Percentiles rank a stretch among this genome's conserved stretches.
Conservation (phyloP, 805 yeast genomes). For the Kodamaea jinghongensis region DNA sequence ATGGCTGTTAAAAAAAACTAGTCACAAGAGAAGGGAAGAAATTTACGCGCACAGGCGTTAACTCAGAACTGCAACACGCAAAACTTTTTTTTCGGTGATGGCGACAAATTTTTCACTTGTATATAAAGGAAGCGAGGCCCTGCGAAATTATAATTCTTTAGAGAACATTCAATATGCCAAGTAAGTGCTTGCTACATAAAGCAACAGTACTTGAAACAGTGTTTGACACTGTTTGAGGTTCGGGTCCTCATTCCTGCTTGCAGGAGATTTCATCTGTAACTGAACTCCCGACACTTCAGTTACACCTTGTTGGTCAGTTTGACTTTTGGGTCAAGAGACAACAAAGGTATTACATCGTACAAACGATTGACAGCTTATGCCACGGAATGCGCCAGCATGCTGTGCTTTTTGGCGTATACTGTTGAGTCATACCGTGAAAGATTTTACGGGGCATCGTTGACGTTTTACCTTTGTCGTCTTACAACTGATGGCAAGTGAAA, state of each 20-base stretch:
- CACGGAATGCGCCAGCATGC: too few species aligned
- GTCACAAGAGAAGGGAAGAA: slow-evolving; percentile 4
- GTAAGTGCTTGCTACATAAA: slow-evolving; percentile 41
- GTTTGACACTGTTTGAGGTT: slow-evolving; percentile 44
- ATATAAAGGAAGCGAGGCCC: neutral
- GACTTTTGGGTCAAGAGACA: too few species aligned
- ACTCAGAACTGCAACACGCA: neutral
- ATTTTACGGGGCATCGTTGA: too few species aligned
- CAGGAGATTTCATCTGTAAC: slow-evolving; percentile 42
- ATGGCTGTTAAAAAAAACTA: neutral
- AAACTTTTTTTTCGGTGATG: slow-evolving; percentile 5
- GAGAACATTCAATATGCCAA: slow-evolving; percentile 52
- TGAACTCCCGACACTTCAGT: slow-evolving; percentile 90
- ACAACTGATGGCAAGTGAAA: slow-evolving; percentile 3
- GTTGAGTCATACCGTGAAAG: too few species aligned
- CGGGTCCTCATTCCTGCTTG: slow-evolving; percentile 60
- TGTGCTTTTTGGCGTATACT: too few species aligned
- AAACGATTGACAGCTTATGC: too few species aligned
- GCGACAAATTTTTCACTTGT: slow-evolving; percentile 4
- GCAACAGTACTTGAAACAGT: slow-evolving; percentile 8
- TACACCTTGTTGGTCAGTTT: slow-evolving; percentile 26
- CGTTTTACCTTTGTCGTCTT: too few species aligned
- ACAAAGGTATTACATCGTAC: too few species aligned
- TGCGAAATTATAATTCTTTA: slow-evolving; percentile 2
- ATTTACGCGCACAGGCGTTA: slow-evolving; percentile 7